Percentiles rank a stretch among this genome's conserved stretches.
Evolutionary conservation across 805 yeast genomes (phyloP).

Genomic region (Limtongia smithiae): DNA sequence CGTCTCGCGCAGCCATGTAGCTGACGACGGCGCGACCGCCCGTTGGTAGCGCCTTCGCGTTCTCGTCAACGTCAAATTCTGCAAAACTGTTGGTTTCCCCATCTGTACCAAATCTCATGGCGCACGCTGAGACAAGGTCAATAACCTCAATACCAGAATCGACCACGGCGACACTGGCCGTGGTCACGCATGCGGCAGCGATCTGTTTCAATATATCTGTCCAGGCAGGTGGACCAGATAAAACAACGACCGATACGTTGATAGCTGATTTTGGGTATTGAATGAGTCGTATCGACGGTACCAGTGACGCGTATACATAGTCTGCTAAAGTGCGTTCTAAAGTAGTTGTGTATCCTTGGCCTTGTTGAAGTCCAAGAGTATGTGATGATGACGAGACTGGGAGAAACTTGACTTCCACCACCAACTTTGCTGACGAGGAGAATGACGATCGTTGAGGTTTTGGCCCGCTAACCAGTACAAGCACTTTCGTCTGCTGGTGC

Average conservation of each 20-base stretch:
- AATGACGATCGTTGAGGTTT: conserved; percentile 77
- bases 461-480: conserved; percentile 82
- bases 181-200: conserved; percentile 45
- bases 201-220: conserved; percentile 36
- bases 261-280: conserved; percentile 90
- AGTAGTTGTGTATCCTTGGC: conserved; percentile 32
- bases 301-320: conserved; percentile 50
- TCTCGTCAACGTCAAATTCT: conserved; percentile 14
- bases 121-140: conserved; percentile 60
- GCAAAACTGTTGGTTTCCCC: neutral
- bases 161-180: conserved; percentile 68
- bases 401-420: conserved; percentile 56
- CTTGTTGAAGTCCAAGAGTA: conserved; percentile 18
- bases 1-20: conserved; percentile 50
- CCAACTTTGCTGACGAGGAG: conserved; percentile 59
- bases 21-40: conserved; percentile 39
- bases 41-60: conserved; percentile 1
- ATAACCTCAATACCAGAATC: conserved; percentile 80
- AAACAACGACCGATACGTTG: conserved; percentile 67
- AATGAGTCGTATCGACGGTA: conserved; percentile 54
- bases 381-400: conserved; percentile 47
- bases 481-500: conserved; percentile 53
- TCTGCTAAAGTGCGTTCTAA: conserved; percentile 44
- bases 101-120: conserved; percentile 13
- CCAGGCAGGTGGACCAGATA: conserved; percentile 46